Evolutionary conservation across 208 protist species (phyloP).

Genomic region (Crithidia thermophila): DNA sequence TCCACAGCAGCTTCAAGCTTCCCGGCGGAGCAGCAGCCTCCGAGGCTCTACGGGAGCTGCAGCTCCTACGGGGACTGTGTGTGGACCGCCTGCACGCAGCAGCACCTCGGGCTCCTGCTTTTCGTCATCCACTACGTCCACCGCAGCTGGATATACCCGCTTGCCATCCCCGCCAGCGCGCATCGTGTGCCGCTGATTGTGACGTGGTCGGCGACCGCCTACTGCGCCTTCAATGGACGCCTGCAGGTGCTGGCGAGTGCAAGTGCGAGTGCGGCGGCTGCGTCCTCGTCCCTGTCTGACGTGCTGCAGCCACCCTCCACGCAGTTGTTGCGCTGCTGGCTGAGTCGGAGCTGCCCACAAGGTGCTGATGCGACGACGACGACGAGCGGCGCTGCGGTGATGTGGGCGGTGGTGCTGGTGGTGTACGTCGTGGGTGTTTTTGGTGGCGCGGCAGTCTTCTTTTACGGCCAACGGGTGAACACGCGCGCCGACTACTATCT

Average conservation of each 20-base stretch:
- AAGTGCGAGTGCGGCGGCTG: slow-evolving; percentile 1
- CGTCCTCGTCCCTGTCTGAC: neutral
- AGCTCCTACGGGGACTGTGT: slow-evolving; percentile 24
- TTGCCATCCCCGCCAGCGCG: slow-evolving; percentile 35
- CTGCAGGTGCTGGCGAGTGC: slow-evolving; percentile 69
- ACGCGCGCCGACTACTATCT: slow-evolving; percentile 62
- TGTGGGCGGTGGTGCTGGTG: slow-evolving; percentile 2
- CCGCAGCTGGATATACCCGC: slow-evolving; percentile 67
- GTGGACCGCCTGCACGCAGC: slow-evolving; percentile 17
- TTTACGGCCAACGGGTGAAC: slow-evolving; percentile 57
- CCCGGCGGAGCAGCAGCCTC: neutral
- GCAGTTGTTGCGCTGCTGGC: slow-evolving; percentile 18
- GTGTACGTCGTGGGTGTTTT: slow-evolving; percentile 21
- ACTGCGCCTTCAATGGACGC: slow-evolving; percentile 82
- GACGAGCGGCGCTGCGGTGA: neutral
- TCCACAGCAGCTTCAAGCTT: neutral
- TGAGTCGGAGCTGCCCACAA: neutral
- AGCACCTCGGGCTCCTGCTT: slow-evolving; percentile 47
- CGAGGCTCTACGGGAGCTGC: slow-evolving; percentile 10
- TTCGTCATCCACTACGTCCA: slow-evolving; percentile 81
- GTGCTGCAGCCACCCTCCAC: slow-evolving; percentile 11
- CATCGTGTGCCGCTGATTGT: slow-evolving; percentile 57
- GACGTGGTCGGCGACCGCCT: slow-evolving; percentile 57
- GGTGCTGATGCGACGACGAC: neutral
- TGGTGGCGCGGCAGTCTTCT: slow-evolving; percentile 44